These are phyloP conservation scores for Botryotinia convoluta DNA, from an alignment of 2,329 filamentous ascomycete genomes.

Conservation along the genomic window DNA sequence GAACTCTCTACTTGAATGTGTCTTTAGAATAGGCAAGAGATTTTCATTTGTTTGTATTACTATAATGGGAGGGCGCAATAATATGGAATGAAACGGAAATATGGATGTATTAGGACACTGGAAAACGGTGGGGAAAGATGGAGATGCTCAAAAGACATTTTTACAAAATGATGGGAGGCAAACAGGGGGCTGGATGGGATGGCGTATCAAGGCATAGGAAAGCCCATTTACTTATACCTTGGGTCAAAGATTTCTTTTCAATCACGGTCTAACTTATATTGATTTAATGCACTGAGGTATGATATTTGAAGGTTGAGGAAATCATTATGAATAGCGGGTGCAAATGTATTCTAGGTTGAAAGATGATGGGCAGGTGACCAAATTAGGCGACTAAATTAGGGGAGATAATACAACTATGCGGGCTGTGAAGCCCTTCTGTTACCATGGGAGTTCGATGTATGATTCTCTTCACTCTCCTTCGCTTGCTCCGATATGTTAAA, in stretches of 20 bases:
- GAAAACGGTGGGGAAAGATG: slow-evolving; percentile 7
- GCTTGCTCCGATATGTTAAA: neutral
- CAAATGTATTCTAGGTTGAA: slow-evolving; percentile 2
- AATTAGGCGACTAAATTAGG: neutral
- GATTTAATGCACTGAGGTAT: neutral
- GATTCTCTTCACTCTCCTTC: neutral
- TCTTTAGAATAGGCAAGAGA: neutral
- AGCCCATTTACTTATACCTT: neutral
- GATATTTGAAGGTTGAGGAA: neutral
- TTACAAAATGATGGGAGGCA: slow-evolving; percentile 6
- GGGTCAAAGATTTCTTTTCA: neutral
- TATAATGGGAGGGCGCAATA: neutral
- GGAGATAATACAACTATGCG: neutral
- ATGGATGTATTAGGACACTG: neutral
- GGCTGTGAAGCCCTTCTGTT: too few species aligned
- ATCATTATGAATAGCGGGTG: neutral
- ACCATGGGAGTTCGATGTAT: neutral
- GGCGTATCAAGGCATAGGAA: slow-evolving; percentile 2
- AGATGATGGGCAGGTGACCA: neutral
- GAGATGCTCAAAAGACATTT: slow-evolving; percentile 4
- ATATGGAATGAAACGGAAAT: slow-evolving; percentile 2
- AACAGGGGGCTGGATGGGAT: slow-evolving; percentile 9
- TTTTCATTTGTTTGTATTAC: slow-evolving; percentile 14
- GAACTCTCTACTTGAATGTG: neutral
- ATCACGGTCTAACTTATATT: neutral